Percentiles rank a stretch among this genome's conserved stretches.
phyloP scores from a whole-genome alignment of 129 eudicot genomes.

The Ambrosia trifida region DNA sequence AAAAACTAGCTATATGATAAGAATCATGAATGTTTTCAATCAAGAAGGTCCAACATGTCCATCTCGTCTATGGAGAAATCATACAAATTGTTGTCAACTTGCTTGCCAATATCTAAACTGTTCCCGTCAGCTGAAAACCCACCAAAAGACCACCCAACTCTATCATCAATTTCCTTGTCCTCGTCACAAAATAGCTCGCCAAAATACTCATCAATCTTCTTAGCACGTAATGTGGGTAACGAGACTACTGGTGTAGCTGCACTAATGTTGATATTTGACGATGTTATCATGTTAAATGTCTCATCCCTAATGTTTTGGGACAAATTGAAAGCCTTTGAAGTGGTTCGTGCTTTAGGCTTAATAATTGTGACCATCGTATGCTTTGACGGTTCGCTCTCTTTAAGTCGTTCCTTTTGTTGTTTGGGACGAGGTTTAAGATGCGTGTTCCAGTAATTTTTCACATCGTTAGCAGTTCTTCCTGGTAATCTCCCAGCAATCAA shows the following conservation, averaged over 20 bases:
- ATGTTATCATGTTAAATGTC: not conserved
- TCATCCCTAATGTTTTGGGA: not conserved
- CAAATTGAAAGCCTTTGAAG: conserved; percentile 18
- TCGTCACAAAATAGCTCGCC: conserved; percentile 16
- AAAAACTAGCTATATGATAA: not conserved
- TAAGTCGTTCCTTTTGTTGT: conserved; percentile 1
- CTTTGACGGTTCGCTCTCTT: conserved; percentile 4
- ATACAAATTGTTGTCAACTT: conserved; percentile 8
- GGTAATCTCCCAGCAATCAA: conserved; percentile 61
- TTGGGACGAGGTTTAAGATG: conserved; percentile 21
- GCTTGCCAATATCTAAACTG: not conserved
- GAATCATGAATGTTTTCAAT: not conserved
- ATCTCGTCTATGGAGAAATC: conserved; percentile 14
- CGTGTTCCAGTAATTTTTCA: conserved; percentile 63
- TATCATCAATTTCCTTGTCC: not conserved
- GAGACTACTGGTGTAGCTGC: not conserved
- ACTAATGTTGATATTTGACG: not conserved
- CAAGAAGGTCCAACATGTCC: conserved; percentile 26
- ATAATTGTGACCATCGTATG: conserved; percentile 1
- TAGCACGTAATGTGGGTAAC: not conserved
- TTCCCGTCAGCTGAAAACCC: not conserved
- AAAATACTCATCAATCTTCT: not conserved
- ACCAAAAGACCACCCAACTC: conserved; percentile 23
- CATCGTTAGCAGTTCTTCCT: conserved; percentile 65
- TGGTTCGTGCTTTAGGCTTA: conserved; percentile 43